phyloP scores from a whole-genome alignment of 331 rosid genomes.

The Stylosanthes scabra region DNA sequence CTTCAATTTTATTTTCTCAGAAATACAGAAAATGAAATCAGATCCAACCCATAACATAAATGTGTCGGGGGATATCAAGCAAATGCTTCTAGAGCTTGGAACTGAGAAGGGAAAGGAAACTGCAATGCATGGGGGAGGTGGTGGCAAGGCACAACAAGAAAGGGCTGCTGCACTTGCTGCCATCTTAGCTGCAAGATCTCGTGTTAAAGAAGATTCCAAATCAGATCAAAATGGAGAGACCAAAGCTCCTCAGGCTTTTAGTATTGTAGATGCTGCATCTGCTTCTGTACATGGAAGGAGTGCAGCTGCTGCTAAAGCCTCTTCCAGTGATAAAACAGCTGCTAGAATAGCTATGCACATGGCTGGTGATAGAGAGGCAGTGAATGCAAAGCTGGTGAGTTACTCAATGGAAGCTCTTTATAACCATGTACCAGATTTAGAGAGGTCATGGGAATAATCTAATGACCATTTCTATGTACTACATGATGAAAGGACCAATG shows the following conservation, averaged over 20 bases:
- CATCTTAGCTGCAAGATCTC: constrained; percentile 87
- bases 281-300: constrained; percentile 99
- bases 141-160: constrained; percentile 95
- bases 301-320: constrained; percentile 95
- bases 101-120: constrained; percentile 95
- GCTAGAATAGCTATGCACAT: constrained; percentile 95
- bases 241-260: constrained; percentile 65
- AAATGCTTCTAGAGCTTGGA: constrained; percentile 93
- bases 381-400: constrained; percentile 92
- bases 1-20: constrained; percentile 53
- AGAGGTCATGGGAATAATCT: constrained; percentile 13
- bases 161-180: constrained; percentile 95
- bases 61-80: constrained; percentile 87
- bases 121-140: constrained; percentile 98
- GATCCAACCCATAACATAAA: constrained; percentile 90
- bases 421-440: neutral
- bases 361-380: constrained; percentile 94
- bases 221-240: constrained; percentile 59
- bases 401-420: constrained; percentile 24
- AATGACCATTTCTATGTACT: constrained; percentile 19
- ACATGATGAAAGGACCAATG: constrained; percentile 13
- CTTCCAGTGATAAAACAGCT: constrained; percentile 90
- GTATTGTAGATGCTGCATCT: constrained; percentile 99
- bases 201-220: constrained; percentile 71
- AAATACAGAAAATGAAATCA: constrained; percentile 63